These are phyloP conservation scores for Yamadazyma sp. DNA, from an alignment of 1,139 yeast genomes.

Conservation along the genomic window DNA sequence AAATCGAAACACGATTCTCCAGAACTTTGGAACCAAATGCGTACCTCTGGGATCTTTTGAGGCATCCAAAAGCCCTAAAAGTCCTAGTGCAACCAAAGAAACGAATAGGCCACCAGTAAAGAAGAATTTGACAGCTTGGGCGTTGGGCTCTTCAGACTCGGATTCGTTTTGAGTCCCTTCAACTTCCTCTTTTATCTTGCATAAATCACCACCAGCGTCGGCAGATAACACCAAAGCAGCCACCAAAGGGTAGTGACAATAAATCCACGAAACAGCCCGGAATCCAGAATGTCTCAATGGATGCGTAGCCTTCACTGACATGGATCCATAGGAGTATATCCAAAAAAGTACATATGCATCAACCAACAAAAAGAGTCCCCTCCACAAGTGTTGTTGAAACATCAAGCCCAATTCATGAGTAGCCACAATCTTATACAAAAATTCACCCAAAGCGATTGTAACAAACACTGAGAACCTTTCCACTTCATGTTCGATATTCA, in stretches of 20 bases:
- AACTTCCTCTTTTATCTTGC: slow-evolving; percentile 18
- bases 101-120: slow-evolving; percentile 52
- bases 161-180: slow-evolving; percentile 7
- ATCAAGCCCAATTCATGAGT: slow-evolving; percentile 49
- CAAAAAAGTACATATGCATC: slow-evolving; percentile 54
- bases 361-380: slow-evolving; percentile 52
- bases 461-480: slow-evolving; percentile 60
- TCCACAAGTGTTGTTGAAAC: slow-evolving; percentile 41
- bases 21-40: slow-evolving; percentile 32
- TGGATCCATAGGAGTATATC: slow-evolving; percentile 58
- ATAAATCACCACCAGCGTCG: slow-evolving; percentile 60
- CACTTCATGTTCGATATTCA: slow-evolving; percentile 67
- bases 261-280: slow-evolving; percentile 51
- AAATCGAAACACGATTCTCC: slow-evolving; percentile 41
- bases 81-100: slow-evolving; percentile 32
- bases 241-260: slow-evolving; percentile 53
- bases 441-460: slow-evolving; percentile 68
- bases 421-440: slow-evolving; percentile 58
- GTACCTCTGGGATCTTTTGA: slow-evolving; percentile 33
- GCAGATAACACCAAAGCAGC: slow-evolving; percentile 57
- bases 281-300: slow-evolving; percentile 51
- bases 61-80: slow-evolving; percentile 40
- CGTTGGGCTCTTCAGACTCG: slow-evolving; percentile 25
- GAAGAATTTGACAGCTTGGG: slow-evolving; percentile 44
- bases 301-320: slow-evolving; percentile 50